phyloP scores from a whole-genome alignment of 192 early-diverging fungal species.

The Backusella sp. region DNA sequence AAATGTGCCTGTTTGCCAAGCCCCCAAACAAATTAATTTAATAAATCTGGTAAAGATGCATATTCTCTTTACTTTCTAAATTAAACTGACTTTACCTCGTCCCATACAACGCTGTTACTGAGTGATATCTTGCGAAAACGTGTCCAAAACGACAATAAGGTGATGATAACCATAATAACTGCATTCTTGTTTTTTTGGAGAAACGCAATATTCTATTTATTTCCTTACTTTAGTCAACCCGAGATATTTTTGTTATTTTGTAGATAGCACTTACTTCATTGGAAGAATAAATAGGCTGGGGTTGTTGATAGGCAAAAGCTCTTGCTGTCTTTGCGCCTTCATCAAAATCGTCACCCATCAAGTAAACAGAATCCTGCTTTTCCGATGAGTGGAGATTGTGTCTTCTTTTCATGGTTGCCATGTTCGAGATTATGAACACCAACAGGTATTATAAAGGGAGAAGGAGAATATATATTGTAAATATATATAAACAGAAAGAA shows the following conservation, averaged over 20 bases:
- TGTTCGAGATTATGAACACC: background rate
- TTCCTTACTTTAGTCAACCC: background rate
- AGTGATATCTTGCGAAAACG: slow-evolving; percentile 62
- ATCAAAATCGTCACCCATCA: background rate
- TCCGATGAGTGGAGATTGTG: slow-evolving; percentile 14
- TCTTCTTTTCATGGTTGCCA: slow-evolving; percentile 35
- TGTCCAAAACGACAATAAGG: slow-evolving; percentile 63
- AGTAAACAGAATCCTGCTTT: slow-evolving; percentile 1
- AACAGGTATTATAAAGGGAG: background rate
- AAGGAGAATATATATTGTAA: background rate
- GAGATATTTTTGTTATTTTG: background rate
- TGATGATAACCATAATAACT: slow-evolving; percentile 51
- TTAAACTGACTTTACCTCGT: slow-evolving; percentile 38
- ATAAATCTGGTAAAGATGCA: background rate
- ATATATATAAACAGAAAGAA: background rate
- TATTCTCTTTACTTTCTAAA: background rate
- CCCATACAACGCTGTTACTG: slow-evolving; percentile 66
- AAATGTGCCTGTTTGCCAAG: slow-evolving; percentile 48
- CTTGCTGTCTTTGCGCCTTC: slow-evolving; percentile 21
- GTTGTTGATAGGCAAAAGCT: slow-evolving; percentile 15
- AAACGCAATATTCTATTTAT: slow-evolving; percentile 34
- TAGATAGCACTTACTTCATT: slow-evolving; percentile 43
- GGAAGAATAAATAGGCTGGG: slow-evolving; percentile 37
- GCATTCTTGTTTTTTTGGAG: slow-evolving; percentile 49
- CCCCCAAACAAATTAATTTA: background rate